Conservation (phyloP, 495 filamentous ascomycete species). For the Xylaria castorea region DNA sequence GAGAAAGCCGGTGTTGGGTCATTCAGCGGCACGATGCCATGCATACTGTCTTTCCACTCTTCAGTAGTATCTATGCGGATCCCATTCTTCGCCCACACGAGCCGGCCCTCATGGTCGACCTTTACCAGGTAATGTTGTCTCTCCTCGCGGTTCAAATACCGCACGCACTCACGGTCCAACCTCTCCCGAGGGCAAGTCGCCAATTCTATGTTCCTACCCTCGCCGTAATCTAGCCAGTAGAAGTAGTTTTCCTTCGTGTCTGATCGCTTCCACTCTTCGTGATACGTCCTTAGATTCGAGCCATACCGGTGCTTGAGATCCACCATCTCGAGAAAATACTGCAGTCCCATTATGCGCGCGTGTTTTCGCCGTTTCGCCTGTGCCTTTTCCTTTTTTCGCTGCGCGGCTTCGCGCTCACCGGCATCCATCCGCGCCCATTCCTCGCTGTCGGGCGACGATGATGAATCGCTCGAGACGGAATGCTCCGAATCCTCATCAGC, state of each 20-base stretch:
- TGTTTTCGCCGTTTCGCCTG: constrained; percentile 57
- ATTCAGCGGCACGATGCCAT: constrained; percentile 73
- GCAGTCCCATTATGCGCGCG: constrained; percentile 82
- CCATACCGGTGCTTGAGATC: constrained; percentile 90
- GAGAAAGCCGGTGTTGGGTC: constrained; percentile 63
- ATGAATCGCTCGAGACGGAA: constrained; percentile 33
- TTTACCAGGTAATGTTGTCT: constrained; percentile 73
- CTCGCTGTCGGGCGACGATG: constrained; percentile 39
- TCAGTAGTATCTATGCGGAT: constrained; percentile 74
- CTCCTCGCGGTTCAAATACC: constrained; percentile 77
- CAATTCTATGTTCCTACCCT: constrained; percentile 65
- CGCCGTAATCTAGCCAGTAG: constrained; percentile 91
- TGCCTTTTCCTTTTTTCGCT: constrained; percentile 52
- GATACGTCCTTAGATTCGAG: constrained; percentile 81
- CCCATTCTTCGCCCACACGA: constrained; percentile 83
- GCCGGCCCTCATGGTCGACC: constrained; percentile 68
- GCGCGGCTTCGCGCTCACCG: constrained; percentile 45
- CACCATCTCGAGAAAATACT: constrained; percentile 94
- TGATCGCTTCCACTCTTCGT: constrained; percentile 79
- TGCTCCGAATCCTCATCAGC: constrained; percentile 60
- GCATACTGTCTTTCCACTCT: constrained; percentile 78
- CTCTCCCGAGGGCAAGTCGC: constrained; percentile 66
- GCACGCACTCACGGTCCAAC: constrained; percentile 72
- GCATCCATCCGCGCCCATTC: constrained; percentile 43
- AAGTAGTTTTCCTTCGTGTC: constrained; percentile 89